These are phyloP conservation scores for Chloroidium sp. DNA, from an alignment of 163 green algal genomes.

Conservation along the genomic window DNA sequence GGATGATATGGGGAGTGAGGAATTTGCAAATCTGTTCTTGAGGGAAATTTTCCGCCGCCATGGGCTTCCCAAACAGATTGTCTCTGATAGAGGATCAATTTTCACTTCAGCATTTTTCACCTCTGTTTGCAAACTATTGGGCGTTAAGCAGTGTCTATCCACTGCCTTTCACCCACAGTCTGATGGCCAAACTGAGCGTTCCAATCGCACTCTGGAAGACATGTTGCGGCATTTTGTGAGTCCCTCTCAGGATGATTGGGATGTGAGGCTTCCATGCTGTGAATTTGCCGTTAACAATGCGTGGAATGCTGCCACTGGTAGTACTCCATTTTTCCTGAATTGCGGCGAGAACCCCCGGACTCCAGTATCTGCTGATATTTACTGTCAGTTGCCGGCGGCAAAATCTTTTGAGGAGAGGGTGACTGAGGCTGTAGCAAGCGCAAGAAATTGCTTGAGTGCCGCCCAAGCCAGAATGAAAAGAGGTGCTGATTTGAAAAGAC, in stretches of 20 bases:
- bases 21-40: conserved; percentile 36
- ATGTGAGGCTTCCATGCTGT: conserved; percentile 11
- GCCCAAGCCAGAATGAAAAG: conserved; percentile 16
- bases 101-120: conserved; percentile 38
- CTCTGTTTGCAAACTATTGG: conserved; percentile 10
- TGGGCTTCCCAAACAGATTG: conserved; percentile 31
- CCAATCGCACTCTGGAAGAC: conserved; percentile 38
- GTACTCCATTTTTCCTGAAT: conserved; percentile 35
- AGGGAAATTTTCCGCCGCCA: conserved; percentile 32
- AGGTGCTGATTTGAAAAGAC: conserved; percentile 10
- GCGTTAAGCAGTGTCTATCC: conserved; percentile 23
- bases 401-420: no score
- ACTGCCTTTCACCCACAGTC: conserved; percentile 45
- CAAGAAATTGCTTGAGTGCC: background rate
- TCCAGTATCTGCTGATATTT: conserved; percentile 2
- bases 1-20: conserved; percentile 14
- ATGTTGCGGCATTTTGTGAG: conserved; percentile 32
- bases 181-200: conserved; percentile 53
- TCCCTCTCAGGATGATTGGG: conserved; percentile 26
- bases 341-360: conserved; percentile 25
- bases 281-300: conserved; percentile 39
- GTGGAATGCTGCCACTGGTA: conserved; percentile 5
- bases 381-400: background rate
- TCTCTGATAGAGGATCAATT: conserved; percentile 30
- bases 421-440: background rate